Evolutionary conservation across 108 stramenopile genomes (phyloP).

Genomic region (Pseudonitzschia delicatissima): DNA sequence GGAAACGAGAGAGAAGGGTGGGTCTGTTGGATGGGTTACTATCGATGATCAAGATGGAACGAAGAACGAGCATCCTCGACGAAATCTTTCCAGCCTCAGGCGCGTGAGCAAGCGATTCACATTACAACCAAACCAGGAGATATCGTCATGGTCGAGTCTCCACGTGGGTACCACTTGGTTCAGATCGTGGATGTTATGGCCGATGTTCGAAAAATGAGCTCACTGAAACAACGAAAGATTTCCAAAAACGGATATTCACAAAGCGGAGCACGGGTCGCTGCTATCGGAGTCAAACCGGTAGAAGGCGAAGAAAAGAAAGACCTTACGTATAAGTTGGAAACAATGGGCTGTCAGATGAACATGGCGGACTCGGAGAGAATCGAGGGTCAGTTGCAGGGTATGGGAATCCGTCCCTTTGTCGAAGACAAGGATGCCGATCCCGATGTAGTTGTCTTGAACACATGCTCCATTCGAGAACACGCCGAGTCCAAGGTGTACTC

Average conservation of each 20-base stretch:
- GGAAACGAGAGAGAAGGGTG: conserved; percentile 57
- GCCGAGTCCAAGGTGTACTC: conserved; percentile 91
- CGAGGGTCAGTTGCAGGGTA: conserved; percentile 88
- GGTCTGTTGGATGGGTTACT: conserved; percentile 70
- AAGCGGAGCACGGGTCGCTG: conserved; percentile 5
- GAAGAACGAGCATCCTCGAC: conserved; percentile 70
- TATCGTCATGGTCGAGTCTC: conserved; percentile 51
- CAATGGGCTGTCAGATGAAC: conserved; percentile 99
- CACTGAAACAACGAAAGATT: conserved; percentile 46
- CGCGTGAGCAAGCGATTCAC: conserved; percentile 52
- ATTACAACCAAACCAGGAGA: conserved; percentile 80
- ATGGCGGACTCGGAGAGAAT: conserved; percentile 95
- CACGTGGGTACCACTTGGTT: conserved; percentile 73
- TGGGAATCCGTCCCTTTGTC: conserved; percentile 73
- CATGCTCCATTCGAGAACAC: conserved; percentile 96
- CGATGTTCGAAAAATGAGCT: conserved; percentile 81
- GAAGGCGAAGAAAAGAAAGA: conserved; percentile 17
- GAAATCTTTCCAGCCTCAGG: conserved; percentile 52
- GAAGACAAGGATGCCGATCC: conserved; percentile 31
- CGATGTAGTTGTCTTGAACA: conserved; percentile 94
- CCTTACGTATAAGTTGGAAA: conserved; percentile 78
- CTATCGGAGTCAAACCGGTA: conserved; percentile 33
- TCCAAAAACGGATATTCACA: conserved; percentile 32
- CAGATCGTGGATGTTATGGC: conserved; percentile 88
- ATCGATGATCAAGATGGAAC: conserved; percentile 27